Conservation (phyloP, 306 rosid genomes). For the Cotoneaster glaucophyllus region DNA sequence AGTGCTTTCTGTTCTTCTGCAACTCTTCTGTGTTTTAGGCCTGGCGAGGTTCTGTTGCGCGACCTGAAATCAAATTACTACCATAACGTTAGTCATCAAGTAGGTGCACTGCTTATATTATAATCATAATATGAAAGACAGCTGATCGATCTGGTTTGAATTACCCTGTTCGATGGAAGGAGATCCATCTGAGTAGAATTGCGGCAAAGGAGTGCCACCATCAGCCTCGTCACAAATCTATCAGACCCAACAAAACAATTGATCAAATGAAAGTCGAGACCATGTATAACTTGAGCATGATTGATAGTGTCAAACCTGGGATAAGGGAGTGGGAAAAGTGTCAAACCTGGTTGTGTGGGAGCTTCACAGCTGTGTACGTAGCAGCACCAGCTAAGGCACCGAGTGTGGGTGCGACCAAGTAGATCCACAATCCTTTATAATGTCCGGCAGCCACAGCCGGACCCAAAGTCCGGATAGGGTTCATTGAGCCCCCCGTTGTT, state of each 20-base stretch:
- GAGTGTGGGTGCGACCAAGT: constrained; percentile 44
- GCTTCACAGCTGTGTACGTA: constrained; percentile 38
- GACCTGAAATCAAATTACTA: not conserved
- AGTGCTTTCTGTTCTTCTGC: not conserved
- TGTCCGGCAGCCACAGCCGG: constrained; percentile 41
- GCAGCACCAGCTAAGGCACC: constrained; percentile 51
- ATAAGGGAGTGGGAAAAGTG: not conserved
- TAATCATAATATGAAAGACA: not conserved
- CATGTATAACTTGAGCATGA: too few species aligned
- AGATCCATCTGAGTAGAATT: too few species aligned
- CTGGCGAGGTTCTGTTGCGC: not conserved
- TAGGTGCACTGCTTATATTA: not conserved
- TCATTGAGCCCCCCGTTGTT: constrained; percentile 62
- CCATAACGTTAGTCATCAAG: not conserved
- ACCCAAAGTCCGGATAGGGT: constrained; percentile 61
- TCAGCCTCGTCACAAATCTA: not conserved
- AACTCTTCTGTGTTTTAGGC: not conserved
- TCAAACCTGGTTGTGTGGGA: constrained; percentile 8
- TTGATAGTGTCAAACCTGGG: too few species aligned
- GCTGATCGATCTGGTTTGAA: not conserved
- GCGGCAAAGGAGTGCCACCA: not conserved
- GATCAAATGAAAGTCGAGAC: not conserved
- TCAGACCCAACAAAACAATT: not conserved
- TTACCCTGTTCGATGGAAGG: not conserved
- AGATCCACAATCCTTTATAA: constrained; percentile 46